phyloP scores from a whole-genome alignment of 2,329 filamentous ascomycete genomes.

The Sphaceloma murrayae region DNA sequence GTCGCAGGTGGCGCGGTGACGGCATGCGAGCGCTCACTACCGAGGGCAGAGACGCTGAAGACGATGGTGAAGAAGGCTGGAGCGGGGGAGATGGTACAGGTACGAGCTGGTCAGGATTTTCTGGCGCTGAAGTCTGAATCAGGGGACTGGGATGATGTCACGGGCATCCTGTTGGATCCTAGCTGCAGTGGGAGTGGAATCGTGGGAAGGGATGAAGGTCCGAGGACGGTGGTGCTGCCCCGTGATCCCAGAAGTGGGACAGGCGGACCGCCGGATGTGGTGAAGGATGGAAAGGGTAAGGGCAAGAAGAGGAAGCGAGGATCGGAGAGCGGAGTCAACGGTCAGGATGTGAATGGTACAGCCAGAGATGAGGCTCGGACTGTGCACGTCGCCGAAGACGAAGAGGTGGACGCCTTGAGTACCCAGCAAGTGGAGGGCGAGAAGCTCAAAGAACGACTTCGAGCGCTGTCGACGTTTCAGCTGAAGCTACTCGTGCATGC shows the following conservation, averaged over 20 bases:
- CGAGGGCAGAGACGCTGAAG: conserved; percentile 63
- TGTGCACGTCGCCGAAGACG: conserved; percentile 31
- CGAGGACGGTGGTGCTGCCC: conserved; percentile 2
- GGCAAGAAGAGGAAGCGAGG: conserved; percentile 7
- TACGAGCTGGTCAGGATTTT: conserved; percentile 73
- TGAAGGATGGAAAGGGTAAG: conserved; percentile 18
- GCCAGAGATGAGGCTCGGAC: background rate
- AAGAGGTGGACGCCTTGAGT: conserved; percentile 26
- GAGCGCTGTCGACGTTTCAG: conserved; percentile 71
- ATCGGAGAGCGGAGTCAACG: background rate
- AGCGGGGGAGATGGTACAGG: conserved; percentile 53
- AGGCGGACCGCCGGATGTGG: conserved; percentile 15
- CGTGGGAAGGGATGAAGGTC: conserved; percentile 65
- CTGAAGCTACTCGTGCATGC: conserved; percentile 73
- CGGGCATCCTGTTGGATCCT: conserved; percentile 75
- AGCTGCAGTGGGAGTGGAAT: conserved; percentile 96
- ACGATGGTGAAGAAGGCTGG: conserved; percentile 79
- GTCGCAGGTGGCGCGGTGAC: conserved; percentile 42
- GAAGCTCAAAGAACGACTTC: conserved; percentile 55
- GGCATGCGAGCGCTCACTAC: conserved; percentile 68
- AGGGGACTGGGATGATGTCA: conserved; percentile 57
- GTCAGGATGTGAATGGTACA: background rate
- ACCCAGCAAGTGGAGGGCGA: conserved; percentile 38
- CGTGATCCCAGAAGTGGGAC: background rate
- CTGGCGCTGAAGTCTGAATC: conserved; percentile 60